Base-by-base conservation (phyloP, 495 filamentous ascomycete species). In the Chaetomidium leptoderma region DNA sequence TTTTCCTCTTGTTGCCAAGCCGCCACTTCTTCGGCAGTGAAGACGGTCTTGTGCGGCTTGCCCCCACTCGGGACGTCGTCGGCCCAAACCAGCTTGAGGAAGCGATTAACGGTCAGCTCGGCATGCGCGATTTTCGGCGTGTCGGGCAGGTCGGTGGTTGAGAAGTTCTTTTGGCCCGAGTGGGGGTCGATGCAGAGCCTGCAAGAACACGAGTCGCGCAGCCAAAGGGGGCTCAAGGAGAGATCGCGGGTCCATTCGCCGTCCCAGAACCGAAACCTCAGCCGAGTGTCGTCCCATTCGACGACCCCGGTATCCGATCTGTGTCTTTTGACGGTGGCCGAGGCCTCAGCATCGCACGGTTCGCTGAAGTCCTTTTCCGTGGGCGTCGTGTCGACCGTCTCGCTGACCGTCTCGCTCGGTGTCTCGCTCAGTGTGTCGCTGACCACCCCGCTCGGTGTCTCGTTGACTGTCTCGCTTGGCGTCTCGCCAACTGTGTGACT, bases 121-220 rank as follows among this genome's bases (percentile, higher is more conserved):
- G 76, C 63, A 8, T 61, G 49, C 11, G 60, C 52, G 3, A 82
- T 69, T 11, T 56, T 30, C 46, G 90, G 81, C 14, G 74, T 26
- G 3, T 60, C 6, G 0, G 87, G 86, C 27, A 96, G 86, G 37
- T 95, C 87, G 42, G 76, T 74, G 0, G 87, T 88, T 24, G 86
- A 78, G 71, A 92, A 92, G 30, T 79, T 83, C 70, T 92, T 92
- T 66, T 97, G 92, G 53, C 83, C 87, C 0, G 90, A 91, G 53
- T 86, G 81, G 2, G 81, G 80, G 69, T 96, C 84, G 39, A 92
- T 79, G 70, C 92, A 96, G 3, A 23, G 60, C 4, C 77, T 66
- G 63, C 92, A 96, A 36, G 75, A 63, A 69, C 92, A 97, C 37
- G 80, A 64, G 66, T 97, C 92, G 30, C 92, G 87, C 17, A 96